These are phyloP conservation scores for Fusarium protoensiforme DNA, from an alignment of 2,329 filamentous ascomycete genomes.

Conservation along the genomic window DNA sequence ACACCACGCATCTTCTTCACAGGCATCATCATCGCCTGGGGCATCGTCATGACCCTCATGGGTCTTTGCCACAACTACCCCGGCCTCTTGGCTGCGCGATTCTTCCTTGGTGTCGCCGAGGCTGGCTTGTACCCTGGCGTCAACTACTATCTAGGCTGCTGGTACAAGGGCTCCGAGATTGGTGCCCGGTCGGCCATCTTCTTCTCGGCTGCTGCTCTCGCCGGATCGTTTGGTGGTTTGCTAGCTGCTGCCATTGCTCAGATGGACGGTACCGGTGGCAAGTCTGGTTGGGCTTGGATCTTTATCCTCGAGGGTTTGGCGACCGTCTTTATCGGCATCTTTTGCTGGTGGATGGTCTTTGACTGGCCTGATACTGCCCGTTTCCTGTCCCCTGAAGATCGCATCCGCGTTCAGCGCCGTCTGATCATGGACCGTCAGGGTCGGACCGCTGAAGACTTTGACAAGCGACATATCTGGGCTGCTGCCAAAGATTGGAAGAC, in stretches of 20 bases:
- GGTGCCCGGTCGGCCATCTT: conserved; percentile 79
- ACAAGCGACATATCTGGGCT: conserved; percentile 75
- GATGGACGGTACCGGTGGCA: conserved; percentile 69
- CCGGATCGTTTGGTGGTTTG: conserved; percentile 78
- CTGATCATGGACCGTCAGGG: conserved; percentile 76
- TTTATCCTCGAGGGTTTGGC: conserved; percentile 76
- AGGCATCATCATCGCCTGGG: conserved; percentile 71
- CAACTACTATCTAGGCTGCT: conserved; percentile 77
- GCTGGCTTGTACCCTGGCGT: conserved; percentile 74
- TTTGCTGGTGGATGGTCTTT: conserved; percentile 78
- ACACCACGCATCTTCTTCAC: conserved; percentile 72
- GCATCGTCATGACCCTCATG: conserved; percentile 59
- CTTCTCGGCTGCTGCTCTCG: conserved; percentile 82
- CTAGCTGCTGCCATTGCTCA: conserved; percentile 75
- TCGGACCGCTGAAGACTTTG: conserved; percentile 75
- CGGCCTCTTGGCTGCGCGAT: conserved; percentile 60
- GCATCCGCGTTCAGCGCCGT: conserved; percentile 74
- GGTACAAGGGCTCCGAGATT: conserved; percentile 82
- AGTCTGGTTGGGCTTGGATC: conserved; percentile 69
- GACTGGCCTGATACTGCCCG: conserved; percentile 81
- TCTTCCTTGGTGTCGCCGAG: conserved; percentile 73
- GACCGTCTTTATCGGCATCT: conserved; percentile 72
- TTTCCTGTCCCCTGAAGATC: conserved; percentile 75
- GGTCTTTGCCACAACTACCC: conserved; percentile 57
- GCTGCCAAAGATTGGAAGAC: conserved; percentile 83